Evolutionary conservation across 768 basidiomycete genomes (phyloP).

Genomic region (Lactifluus echinatus): DNA sequence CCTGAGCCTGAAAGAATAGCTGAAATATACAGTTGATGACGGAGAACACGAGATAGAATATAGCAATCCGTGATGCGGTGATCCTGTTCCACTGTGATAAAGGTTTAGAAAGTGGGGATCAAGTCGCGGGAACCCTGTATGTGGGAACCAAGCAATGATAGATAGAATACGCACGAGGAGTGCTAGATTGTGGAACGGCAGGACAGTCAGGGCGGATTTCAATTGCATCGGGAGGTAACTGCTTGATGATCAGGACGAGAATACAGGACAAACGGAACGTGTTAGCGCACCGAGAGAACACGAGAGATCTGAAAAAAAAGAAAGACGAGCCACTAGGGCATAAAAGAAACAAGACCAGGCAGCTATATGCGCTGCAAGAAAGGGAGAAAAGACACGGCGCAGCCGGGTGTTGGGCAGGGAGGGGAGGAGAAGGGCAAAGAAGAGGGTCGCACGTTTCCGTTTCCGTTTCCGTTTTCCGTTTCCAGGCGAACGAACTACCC

Average conservation of each 20-base stretch:
- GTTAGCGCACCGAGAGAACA: too few species aligned
- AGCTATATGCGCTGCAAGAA: slow-evolving; percentile 14
- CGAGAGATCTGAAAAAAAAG: slow-evolving; percentile 13
- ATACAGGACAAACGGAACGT: too few species aligned
- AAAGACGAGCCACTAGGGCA: slow-evolving; percentile 39
- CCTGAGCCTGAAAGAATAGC: slow-evolving; percentile 57
- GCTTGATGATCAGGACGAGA: not conserved
- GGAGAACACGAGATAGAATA: slow-evolving; percentile 60
- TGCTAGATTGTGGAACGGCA: slow-evolving; percentile 33
- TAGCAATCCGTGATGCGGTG: slow-evolving; percentile 57
- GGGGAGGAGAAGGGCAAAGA: not conserved
- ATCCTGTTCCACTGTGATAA: slow-evolving; percentile 54
- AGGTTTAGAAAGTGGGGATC: not conserved
- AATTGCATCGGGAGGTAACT: slow-evolving; percentile 30
- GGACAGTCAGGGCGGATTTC: slow-evolving; percentile 32
- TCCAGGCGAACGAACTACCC: not conserved
- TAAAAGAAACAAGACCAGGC: slow-evolving; percentile 23
- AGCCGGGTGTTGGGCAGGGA: slow-evolving; percentile 10
- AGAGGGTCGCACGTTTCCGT: not conserved
- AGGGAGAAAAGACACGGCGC: slow-evolving; percentile 9
- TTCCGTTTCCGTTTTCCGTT: not conserved
- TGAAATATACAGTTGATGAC: slow-evolving; percentile 58
- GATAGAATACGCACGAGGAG: slow-evolving; percentile 37
- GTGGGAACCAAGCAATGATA: not conserved
- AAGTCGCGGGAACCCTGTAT: not conserved